Conservation (phyloP, 2,329 filamentous ascomycete species). For the Dactylonectria estremocensis region DNA sequence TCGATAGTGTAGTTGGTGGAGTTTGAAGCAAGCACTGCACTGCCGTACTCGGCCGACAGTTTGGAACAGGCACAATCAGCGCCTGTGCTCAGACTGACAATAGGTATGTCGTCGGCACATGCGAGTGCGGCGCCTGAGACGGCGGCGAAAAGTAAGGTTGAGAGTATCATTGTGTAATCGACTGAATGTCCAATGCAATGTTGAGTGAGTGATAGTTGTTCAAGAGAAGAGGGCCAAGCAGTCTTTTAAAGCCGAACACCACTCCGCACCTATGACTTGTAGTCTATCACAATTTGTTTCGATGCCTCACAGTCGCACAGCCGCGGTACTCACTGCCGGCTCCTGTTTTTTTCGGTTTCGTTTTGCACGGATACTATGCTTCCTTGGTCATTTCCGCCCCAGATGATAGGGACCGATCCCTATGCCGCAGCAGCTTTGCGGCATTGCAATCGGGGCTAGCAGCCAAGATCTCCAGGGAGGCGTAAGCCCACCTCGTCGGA, state of each 20-base stretch:
- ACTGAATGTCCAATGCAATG: not conserved
- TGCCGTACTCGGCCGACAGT: not conserved
- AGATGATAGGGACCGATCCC: too few relatives aligned
- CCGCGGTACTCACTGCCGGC: not conserved
- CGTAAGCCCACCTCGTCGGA: not conserved
- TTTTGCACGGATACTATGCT: not conserved
- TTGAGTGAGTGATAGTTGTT: not conserved
- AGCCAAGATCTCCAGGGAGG: not conserved
- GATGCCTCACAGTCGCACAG: not conserved
- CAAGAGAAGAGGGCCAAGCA: too few relatives aligned
- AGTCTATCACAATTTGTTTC: not conserved
- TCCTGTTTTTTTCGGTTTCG: not conserved
- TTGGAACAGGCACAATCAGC: slow-evolving; percentile 10
- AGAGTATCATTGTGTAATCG: not conserved
- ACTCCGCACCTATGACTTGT: not conserved
- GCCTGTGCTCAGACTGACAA: not conserved
- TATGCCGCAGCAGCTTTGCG: too few relatives aligned
- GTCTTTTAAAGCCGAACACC: not conserved
- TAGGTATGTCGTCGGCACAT: not conserved
- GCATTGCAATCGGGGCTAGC: not conserved
- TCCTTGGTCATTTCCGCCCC: not conserved
- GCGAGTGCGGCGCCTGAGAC: not conserved
- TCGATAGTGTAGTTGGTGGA: slow-evolving; percentile 13
- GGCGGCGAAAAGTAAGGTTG: not conserved
- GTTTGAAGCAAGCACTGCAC: not conserved